These are phyloP conservation scores for Austroboletus festivus DNA, from an alignment of 768 basidiomycete species.

Conservation along the genomic window DNA sequence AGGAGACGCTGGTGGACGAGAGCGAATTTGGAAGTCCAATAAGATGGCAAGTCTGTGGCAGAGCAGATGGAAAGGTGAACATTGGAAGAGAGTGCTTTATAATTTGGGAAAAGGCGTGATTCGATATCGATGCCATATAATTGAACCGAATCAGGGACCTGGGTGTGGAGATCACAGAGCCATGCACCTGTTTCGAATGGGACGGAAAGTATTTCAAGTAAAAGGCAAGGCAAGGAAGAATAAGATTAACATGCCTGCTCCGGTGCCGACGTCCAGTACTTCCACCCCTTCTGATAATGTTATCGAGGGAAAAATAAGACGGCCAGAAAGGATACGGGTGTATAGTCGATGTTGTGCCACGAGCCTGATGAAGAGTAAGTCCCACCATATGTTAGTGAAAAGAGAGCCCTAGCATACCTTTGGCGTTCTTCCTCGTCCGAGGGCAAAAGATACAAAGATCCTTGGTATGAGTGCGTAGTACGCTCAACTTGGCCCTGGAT, in stretches of 20 bases:
- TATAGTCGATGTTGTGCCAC: slow-evolving; percentile 18
- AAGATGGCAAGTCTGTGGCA: slow-evolving; percentile 26
- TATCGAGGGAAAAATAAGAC: slow-evolving; percentile 21
- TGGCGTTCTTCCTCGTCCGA: slow-evolving; percentile 25
- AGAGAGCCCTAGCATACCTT: slow-evolving; percentile 8
- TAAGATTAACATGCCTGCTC: slow-evolving; percentile 12
- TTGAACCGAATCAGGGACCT: slow-evolving; percentile 17
- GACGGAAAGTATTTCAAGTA: neutral
- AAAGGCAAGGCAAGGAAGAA: neutral
- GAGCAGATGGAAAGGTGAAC: slow-evolving; percentile 24
- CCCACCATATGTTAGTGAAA: too few relatives aligned
- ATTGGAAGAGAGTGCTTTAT: slow-evolving; percentile 1
- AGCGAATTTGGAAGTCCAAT: slow-evolving; percentile 30
- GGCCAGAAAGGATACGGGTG: slow-evolving; percentile 19
- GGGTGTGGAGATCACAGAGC: slow-evolving; percentile 16
- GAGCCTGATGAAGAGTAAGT: slow-evolving; percentile 6
- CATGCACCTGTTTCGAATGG: slow-evolving; percentile 24
- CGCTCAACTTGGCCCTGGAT: slow-evolving; percentile 8
- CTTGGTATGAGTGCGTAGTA: slow-evolving; percentile 18
- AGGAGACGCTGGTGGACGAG: slow-evolving; percentile 35
- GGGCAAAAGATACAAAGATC: slow-evolving; percentile 23
- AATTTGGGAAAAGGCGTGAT: slow-evolving; percentile 15
- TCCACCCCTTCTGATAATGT: slow-evolving; percentile 14
- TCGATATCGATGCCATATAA: slow-evolving; percentile 21
- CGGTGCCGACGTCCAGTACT: slow-evolving; percentile 23